A percentile compares a stretch with the other conserved stretches of the same genome.
These are phyloP conservation scores for Saturnispora gosingensis DNA, from an alignment of 805 yeast genomes.

Conservation along the genomic window DNA sequence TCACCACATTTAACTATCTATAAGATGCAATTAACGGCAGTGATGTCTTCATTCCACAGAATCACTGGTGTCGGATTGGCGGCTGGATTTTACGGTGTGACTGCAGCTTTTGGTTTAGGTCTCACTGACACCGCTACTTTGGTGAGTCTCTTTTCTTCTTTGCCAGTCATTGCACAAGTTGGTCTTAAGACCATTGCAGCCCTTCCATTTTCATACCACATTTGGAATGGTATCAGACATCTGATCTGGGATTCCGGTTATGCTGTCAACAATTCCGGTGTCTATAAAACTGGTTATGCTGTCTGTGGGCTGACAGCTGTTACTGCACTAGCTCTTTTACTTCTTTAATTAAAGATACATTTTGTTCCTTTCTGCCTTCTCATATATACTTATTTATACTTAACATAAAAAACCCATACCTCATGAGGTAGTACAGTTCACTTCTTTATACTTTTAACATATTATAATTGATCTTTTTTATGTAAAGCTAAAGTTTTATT, in stretches of 20 bases:
- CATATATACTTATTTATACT: neutral
- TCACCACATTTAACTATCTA: slow-evolving; percentile 89
- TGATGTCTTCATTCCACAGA: slow-evolving; percentile 76
- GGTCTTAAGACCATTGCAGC: slow-evolving; percentile 62
- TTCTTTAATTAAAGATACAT: slow-evolving; percentile 23
- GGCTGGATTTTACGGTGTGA: slow-evolving; percentile 65
- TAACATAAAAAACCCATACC: neutral
- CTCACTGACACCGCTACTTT: slow-evolving; percentile 48
- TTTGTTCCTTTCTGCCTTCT: neutral
- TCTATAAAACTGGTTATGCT: slow-evolving; percentile 82
- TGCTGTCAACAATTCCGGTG: slow-evolving; percentile 75
- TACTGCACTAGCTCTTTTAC: slow-evolving; percentile 49
- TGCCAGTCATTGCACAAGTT: slow-evolving; percentile 56
- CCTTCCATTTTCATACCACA: slow-evolving; percentile 81
- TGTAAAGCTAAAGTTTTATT: neutral
- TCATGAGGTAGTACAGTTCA: neutral
- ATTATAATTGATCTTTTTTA: neutral
- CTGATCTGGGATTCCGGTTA: slow-evolving; percentile 85
- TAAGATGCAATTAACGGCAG: slow-evolving; percentile 83
- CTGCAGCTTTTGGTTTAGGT: slow-evolving; percentile 65
- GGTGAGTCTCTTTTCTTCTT: slow-evolving; percentile 46
- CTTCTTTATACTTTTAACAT: neutral
- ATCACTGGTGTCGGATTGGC: slow-evolving; percentile 81
- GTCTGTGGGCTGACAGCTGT: slow-evolving; percentile 59
- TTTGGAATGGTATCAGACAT: slow-evolving; percentile 85